Evolutionary conservation across 306 rosid species (phyloP).

Genomic region (Hylodesmum podocarpum): DNA sequence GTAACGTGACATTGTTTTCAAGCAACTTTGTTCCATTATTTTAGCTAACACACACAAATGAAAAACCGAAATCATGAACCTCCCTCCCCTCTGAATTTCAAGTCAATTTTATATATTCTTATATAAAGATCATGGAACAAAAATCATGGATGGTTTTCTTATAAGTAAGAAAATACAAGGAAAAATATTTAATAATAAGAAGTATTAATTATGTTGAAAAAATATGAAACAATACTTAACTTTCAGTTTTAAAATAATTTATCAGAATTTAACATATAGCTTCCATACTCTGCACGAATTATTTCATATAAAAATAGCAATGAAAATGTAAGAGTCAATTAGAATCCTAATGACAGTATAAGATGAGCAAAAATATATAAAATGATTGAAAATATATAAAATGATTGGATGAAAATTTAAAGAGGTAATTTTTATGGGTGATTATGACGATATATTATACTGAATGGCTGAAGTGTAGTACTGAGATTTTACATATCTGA

Average conservation of each 20-base stretch:
- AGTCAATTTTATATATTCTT: not conserved
- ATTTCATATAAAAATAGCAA: not conserved
- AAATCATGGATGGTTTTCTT: not conserved
- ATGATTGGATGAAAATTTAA: not conserved
- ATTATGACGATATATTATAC: too few species aligned
- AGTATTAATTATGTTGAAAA: not conserved
- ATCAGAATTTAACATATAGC: too few species aligned
- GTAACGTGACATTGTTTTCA: constrained; percentile 20
- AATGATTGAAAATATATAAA: not conserved
- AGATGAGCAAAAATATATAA: not conserved
- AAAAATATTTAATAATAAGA: not conserved
- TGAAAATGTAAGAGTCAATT: not conserved
- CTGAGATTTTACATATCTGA: too few species aligned
- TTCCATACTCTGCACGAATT: too few species aligned
- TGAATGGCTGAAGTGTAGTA: too few species aligned
- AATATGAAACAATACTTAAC: not conserved
- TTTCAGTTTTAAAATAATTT: not conserved
- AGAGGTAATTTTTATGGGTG: not conserved
- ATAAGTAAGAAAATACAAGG: not conserved
- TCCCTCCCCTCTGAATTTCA: not conserved
- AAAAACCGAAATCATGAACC: not conserved
- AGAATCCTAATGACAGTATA: not conserved
- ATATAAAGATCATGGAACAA: not conserved
- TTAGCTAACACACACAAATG: not conserved
- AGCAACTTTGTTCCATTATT: not conserved